A percentile compares a stretch with the other conserved stretches of the same genome.
These are phyloP conservation scores for Puccinellia tenuiflora DNA, from an alignment of 176 grass and related monocot genomes.

Conservation along the genomic window DNA sequence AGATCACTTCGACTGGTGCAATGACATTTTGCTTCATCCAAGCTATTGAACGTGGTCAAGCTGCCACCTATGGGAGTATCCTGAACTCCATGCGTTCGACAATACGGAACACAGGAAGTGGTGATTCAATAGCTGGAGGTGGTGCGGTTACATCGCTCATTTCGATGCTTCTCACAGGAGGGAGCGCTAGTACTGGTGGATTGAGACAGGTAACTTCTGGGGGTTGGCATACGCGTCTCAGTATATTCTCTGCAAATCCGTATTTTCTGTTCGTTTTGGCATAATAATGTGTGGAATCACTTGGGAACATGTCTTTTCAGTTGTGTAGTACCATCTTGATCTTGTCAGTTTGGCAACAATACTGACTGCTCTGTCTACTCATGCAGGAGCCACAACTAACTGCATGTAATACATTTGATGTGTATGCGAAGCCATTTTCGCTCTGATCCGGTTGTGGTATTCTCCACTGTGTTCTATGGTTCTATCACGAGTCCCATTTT, in stretches of 20 bases:
- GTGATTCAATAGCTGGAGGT: slow-evolving; percentile 50
- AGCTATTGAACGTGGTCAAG: slow-evolving; percentile 79
- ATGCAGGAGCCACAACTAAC: slow-evolving; percentile 91
- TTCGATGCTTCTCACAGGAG: slow-evolving; percentile 80
- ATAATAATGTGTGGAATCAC: neutral
- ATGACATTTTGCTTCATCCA: slow-evolving; percentile 99
- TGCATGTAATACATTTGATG: slow-evolving; percentile 61
- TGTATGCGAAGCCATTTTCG: slow-evolving; percentile 81
- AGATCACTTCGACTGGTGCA: slow-evolving; percentile 86
- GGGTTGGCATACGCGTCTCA: neutral
- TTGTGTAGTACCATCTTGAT: neutral
- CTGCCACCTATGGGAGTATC: slow-evolving; percentile 81
- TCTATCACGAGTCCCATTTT: neutral
- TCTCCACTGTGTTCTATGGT: neutral
- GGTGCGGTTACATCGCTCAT: slow-evolving; percentile 60
- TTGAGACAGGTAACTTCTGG: slow-evolving; percentile 66
- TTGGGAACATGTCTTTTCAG: neutral
- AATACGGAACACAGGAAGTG: slow-evolving; percentile 52
- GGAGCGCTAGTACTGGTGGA: slow-evolving; percentile 46
- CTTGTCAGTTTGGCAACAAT: slow-evolving; percentile 8
- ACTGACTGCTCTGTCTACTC: slow-evolving; percentile 1
- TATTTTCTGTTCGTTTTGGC: neutral
- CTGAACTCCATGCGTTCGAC: slow-evolving; percentile 73
- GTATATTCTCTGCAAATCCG: neutral
- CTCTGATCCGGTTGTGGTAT: slow-evolving; percentile 34